Base-by-base conservation (phyloP, 306 rosid species). In the Glycine latifolia region DNA sequence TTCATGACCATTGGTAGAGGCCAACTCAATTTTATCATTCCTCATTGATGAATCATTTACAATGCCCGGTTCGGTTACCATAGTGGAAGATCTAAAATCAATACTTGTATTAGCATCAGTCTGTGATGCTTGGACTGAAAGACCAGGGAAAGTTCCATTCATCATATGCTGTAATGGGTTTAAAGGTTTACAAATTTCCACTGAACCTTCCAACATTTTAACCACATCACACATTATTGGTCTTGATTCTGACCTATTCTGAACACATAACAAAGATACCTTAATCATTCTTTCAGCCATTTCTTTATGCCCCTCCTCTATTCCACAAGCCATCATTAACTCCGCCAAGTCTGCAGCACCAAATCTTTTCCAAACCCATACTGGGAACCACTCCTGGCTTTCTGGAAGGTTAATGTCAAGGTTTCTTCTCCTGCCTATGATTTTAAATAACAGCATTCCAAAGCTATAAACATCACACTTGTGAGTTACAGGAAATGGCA, bases 191-290 rank as follows among this genome's bases (percentile, higher is more conserved):
- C 79, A 77, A 79, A 86, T 69, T 43, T 84, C 87, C 8, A 68
- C 12, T 17, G 55, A 73, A 60, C 91, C 88, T 75, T 89, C 89
- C 79, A 85, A 79, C 88, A 85, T 79, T 67, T 85, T 85, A 71
- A 81, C 90, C 66, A 82, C 86, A 35, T 26, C 63, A 71, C 87
- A 74, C 86, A 85, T 85, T 8, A 56, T 10, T 20, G 90, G 90
- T 8, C 88, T 85, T 13, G 8, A 78, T 43, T 79, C 67, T 1
- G 89, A 87, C 11, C 55, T 75, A n/a, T 80, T 63, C 12, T 85
- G 87, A 14, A 83, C 84, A 76, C 91, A 88, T 8, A 12, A 78
- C 8, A 86, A 58, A 20, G 87, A 88, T 44, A 81, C 86, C 79
- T 73, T 79, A 7, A 77, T 74, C 83, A 73, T 84, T 76, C 83